A percentile compares a stretch with the other conserved stretches of the same genome.
These are phyloP conservation scores for Limnomonas spitsbergensis DNA, from an alignment of 139 green algal genomes.

Conservation along the genomic window DNA sequence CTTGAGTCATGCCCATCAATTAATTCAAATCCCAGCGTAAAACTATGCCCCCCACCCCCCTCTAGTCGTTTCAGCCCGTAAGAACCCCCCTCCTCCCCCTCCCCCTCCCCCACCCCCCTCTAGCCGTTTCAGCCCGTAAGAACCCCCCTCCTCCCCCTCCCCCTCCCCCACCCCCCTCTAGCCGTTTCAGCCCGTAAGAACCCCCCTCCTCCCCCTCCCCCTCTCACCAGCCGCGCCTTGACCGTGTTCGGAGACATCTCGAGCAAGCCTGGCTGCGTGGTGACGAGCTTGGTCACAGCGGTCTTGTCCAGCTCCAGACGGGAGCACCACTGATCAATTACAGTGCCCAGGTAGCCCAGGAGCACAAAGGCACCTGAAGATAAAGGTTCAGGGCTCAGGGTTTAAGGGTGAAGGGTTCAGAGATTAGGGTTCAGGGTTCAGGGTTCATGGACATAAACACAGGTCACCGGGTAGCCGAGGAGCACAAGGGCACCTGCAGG, in stretches of 20 bases:
- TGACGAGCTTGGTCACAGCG: conserved; percentile 29
- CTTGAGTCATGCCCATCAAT: no score
- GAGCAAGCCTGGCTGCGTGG: conserved; percentile 36
- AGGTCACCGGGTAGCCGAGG: background rate
- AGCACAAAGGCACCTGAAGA: conserved; percentile 21
- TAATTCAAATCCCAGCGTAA: no score
- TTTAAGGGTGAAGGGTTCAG: background rate
- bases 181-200: no score
- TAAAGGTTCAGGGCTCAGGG: background rate
- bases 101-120: no score
- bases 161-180: no score
- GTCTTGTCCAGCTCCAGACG: conserved; percentile 9
- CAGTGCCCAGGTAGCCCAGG: conserved; percentile 16
- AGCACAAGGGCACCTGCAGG: no score
- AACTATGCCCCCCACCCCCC: no score
- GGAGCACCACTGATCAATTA: background rate
- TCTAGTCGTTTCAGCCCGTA: no score
- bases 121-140: no score
- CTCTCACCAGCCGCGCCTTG: conserved; percentile 15
- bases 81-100: no score
- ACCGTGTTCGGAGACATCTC: conserved; percentile 47
- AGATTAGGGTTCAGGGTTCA: no score
- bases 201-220: background rate
- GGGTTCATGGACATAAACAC: background rate
- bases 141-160: no score